phyloP scores from a whole-genome alignment of 1,139 yeast genomes.

The Diutina ranongensis region DNA sequence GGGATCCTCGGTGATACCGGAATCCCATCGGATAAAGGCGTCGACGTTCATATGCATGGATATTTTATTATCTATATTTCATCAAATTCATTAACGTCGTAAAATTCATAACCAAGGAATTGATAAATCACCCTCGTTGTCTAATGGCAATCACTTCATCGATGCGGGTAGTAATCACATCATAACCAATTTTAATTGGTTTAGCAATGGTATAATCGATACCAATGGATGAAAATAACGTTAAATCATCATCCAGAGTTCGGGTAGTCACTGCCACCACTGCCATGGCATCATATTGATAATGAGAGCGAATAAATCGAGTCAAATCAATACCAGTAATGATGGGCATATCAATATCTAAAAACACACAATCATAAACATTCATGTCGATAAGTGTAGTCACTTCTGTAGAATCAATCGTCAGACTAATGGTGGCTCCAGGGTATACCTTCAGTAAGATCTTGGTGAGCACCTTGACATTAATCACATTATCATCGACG shows the following conservation, averaged over 20 bases:
- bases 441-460: constrained; percentile 27
- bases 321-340: constrained; percentile 34
- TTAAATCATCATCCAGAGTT: constrained; percentile 17
- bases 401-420: constrained; percentile 25
- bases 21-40: no score
- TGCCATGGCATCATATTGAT: constrained; percentile 14
- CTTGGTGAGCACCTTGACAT: constrained; percentile 25
- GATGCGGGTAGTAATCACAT: constrained; percentile 13
- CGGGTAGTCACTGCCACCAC: constrained; percentile 35
- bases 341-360: constrained; percentile 38
- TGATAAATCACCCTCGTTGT: background rate
- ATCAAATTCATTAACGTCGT: no score
- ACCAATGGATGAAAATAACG: constrained; percentile 22
- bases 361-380: constrained; percentile 24
- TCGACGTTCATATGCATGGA: no score
- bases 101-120: no score
- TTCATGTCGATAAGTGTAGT: constrained; percentile 10
- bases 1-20: no score
- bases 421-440: constrained; percentile 16
- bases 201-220: constrained; percentile 32
- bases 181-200: constrained; percentile 22
- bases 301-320: constrained; percentile 16
- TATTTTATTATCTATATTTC: no score
- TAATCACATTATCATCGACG: constrained; percentile 35
- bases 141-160: constrained; percentile 11